Evolutionary conservation across 2,329 filamentous ascomycete genomes (phyloP).

Genomic region (Plenodomus lindquistii): DNA sequence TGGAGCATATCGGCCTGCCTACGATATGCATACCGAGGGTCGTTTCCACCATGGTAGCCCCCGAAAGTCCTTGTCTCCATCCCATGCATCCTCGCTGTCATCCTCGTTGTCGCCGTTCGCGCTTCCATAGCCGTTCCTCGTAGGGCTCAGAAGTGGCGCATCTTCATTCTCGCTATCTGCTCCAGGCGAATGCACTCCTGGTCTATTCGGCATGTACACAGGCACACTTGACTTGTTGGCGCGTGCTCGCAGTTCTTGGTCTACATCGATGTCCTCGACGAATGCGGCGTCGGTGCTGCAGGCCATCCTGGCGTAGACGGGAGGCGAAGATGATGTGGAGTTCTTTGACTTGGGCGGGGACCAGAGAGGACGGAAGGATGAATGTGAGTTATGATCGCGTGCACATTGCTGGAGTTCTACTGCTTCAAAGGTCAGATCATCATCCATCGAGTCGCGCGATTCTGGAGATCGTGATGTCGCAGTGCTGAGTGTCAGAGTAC

Average conservation of each 20-base stretch:
- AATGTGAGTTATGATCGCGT: conserved; percentile 11
- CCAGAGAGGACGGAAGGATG: conserved; percentile 6
- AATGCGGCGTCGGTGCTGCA: conserved; percentile 33
- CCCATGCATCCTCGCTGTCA: conserved; percentile 31
- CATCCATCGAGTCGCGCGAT: conserved; percentile 2
- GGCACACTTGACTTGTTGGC: conserved; percentile 15
- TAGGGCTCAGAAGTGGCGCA: conserved; percentile 29
- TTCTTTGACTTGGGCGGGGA: conserved; percentile 1
- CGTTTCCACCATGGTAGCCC: conserved; percentile 54
- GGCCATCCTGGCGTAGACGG: conserved; percentile 16
- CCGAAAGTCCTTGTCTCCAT: conserved; percentile 44
- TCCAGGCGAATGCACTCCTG: conserved; percentile 15
- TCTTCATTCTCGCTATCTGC: conserved; percentile 27
- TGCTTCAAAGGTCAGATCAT: conserved; percentile 8
- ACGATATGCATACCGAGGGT: conserved; percentile 51
- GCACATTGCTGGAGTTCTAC: conserved; percentile 21
- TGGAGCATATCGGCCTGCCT: neutral
- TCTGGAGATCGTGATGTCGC: neutral
- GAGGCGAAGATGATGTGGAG: neutral
- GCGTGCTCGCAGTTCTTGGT: conserved; percentile 26
- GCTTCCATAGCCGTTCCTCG: conserved; percentile 15
- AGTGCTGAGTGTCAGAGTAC: neutral
- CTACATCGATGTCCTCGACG: conserved; percentile 35
- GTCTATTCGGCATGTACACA: conserved; percentile 13
- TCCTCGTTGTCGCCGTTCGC: conserved; percentile 10